Percentiles rank a stretch among this genome's conserved stretches.
phyloP scores from a whole-genome alignment of 495 filamentous ascomycete genomes.

The Chaetomium fimeti region DNA sequence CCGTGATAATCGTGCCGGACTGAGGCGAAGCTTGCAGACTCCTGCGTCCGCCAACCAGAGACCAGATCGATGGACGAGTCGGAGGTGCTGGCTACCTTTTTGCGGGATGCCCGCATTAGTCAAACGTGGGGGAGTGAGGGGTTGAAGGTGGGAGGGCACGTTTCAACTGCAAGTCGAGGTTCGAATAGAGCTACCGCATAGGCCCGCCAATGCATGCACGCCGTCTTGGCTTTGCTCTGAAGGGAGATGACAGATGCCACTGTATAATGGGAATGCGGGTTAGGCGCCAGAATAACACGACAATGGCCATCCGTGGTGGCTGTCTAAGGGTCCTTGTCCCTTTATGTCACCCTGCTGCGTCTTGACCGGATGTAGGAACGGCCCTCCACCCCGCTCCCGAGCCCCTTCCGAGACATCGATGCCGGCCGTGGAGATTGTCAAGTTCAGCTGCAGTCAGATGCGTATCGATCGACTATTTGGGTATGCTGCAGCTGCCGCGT shows the following conservation, averaged over 20 bases:
- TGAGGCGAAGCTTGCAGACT: conserved; percentile 9
- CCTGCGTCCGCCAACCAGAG: conserved; percentile 15
- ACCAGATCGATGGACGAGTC: conserved; percentile 11
- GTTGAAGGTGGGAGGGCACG: conserved; percentile 17
- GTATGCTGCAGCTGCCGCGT: conserved; percentile 9
- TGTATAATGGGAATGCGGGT: conserved; percentile 16
- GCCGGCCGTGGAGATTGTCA: background rate
- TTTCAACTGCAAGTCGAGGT: conserved; percentile 13
- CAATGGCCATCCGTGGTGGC: background rate
- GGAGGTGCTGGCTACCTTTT: conserved; percentile 11
- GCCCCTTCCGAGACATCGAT: background rate
- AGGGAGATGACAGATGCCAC: conserved; percentile 17
- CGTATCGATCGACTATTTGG: background rate
- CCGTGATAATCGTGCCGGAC: background rate
- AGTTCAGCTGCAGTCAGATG: background rate
- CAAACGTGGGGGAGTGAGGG: conserved; percentile 42
- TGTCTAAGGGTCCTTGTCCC: background rate
- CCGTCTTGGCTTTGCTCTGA: conserved; percentile 10
- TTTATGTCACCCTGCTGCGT: conserved; percentile 15
- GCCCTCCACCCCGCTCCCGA: background rate
- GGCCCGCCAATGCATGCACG: conserved; percentile 14
- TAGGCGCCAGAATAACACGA: background rate
- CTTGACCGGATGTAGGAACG: conserved; percentile 7
- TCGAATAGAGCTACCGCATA: conserved; percentile 19
- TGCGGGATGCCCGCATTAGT: conserved; percentile 38